A percentile compares a stretch with the other conserved stretches of the same genome.
These are phyloP conservation scores for Nepenthes mirabilis DNA, from an alignment of 148 eudicot genomes.

Conservation along the genomic window DNA sequence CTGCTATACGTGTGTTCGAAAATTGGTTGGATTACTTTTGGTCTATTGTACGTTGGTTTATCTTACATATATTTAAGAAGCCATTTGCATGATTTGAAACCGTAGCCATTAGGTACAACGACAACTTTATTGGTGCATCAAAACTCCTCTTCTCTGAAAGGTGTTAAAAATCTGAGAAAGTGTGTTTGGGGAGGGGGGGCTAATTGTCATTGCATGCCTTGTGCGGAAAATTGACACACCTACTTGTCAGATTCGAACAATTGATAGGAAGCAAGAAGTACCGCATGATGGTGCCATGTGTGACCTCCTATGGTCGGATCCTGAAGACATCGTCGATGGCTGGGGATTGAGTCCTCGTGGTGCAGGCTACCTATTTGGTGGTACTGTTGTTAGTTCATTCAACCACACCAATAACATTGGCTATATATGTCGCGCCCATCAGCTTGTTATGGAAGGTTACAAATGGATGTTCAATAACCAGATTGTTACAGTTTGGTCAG, in stretches of 20 bases:
- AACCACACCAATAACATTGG: conserved; percentile 74
- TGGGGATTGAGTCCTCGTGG: conserved; percentile 99
- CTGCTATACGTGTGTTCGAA: no score
- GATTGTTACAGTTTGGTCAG: conserved; percentile 98
- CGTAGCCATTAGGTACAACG: no score
- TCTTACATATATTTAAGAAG: no score
- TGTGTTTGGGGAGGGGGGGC: no score
- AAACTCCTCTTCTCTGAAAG: no score
- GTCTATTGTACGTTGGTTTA: no score
- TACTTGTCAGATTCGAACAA: conserved; percentile 60
- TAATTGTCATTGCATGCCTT: no score
- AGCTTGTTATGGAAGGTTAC: conserved; percentile 92
- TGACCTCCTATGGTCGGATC: conserved; percentile 96
- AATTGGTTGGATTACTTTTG: no score
- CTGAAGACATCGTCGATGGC: conserved; percentile 75
- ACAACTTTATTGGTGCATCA: no score
- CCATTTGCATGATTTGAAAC: no score
- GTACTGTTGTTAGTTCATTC: conserved; percentile 52
- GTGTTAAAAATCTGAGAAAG: no score
- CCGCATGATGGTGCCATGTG: conserved; percentile 98
- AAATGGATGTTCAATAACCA: conserved; percentile 89
- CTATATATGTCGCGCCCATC: conserved; percentile 92
- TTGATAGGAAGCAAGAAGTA: conserved; percentile 93
- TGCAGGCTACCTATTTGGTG: conserved; percentile 84
- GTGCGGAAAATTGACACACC: neutral